These are phyloP conservation scores for Diaporthe humulicola DNA, from an alignment of 2,329 filamentous ascomycete genomes.

Conservation along the genomic window DNA sequence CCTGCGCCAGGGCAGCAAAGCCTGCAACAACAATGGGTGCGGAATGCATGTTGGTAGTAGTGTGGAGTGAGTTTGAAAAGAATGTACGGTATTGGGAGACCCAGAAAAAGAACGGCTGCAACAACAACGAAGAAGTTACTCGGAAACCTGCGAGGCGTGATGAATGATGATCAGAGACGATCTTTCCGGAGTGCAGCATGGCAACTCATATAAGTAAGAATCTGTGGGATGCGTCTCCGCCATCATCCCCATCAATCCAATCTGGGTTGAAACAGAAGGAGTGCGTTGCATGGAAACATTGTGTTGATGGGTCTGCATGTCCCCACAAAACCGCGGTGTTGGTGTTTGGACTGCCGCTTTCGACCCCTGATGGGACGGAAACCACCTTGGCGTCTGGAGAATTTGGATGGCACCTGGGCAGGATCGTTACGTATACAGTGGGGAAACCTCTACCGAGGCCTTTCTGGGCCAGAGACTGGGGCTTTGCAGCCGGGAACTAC, in stretches of 20 bases:
- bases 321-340: slow-evolving; percentile 11
- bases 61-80: not conserved
- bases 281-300: slow-evolving; percentile 28
- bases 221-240: not conserved
- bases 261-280: slow-evolving; percentile 13
- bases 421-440: slow-evolving; percentile 24
- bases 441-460: not conserved
- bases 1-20: slow-evolving; percentile 44
- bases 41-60: slow-evolving; percentile 34
- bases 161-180: slow-evolving; percentile 17
- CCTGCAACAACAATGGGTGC: slow-evolving; percentile 35
- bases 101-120: slow-evolving; percentile 25
- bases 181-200: not conserved
- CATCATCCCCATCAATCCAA: not conserved
- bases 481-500: not conserved
- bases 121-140: slow-evolving; percentile 24
- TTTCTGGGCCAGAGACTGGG: slow-evolving; percentile 3
- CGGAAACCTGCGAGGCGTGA: slow-evolving; percentile 27
- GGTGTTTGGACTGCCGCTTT: slow-evolving; percentile 14
- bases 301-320: slow-evolving; percentile 2
- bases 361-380: slow-evolving; percentile 11
- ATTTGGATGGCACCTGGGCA: not conserved
- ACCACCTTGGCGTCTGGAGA: slow-evolving; percentile 12
- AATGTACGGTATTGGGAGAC: not conserved
- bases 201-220: slow-evolving; percentile 7